A percentile compares a stretch with the other conserved stretches of the same genome.
phyloP scores from a whole-genome alignment of 495 filamentous ascomycete genomes.

The Penicillium flavigenum region DNA sequence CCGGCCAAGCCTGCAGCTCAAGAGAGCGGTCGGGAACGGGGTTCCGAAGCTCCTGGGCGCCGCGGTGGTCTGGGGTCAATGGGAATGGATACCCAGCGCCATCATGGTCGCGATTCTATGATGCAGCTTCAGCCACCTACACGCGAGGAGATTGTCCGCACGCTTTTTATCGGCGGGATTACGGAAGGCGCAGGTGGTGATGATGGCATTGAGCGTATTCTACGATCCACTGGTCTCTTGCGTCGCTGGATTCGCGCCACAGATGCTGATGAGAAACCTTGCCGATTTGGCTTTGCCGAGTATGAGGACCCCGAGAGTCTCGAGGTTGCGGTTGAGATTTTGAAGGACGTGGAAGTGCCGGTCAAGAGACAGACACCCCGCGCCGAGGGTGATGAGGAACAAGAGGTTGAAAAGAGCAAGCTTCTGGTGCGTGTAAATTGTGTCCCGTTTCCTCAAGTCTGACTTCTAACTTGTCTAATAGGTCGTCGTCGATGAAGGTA shows the following conservation, averaged over 20 bases:
- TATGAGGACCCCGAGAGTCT: constrained; percentile 92
- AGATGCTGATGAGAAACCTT: constrained; percentile 79
- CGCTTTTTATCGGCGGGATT: constrained; percentile 86
- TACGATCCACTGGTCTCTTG: constrained; percentile 73
- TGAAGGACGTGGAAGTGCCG: constrained; percentile 84
- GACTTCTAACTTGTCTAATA: constrained; percentile 28
- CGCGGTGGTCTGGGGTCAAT: constrained; percentile 68
- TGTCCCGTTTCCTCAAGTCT: background rate
- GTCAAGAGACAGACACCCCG: constrained; percentile 62
- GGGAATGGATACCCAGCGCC: constrained; percentile 64
- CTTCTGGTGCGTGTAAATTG: constrained; percentile 52
- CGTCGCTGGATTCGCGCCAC: constrained; percentile 82
- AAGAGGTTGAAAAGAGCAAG: constrained; percentile 65
- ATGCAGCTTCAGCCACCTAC: constrained; percentile 81
- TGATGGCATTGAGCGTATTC: constrained; percentile 77
- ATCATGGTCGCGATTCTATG: constrained; percentile 70
- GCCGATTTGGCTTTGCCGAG: constrained; percentile 93
- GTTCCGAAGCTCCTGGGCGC: constrained; percentile 49
- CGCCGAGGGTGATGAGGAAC: constrained; percentile 51
- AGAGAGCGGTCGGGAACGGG: constrained; percentile 48
- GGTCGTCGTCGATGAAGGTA: constrained; percentile 79
- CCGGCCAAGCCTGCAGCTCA: constrained; percentile 64
- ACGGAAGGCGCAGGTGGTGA: constrained; percentile 75
- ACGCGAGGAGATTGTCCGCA: constrained; percentile 84
- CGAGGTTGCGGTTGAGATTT: constrained; percentile 78